phyloP scores from a whole-genome alignment of 208 protist genomes.

The Naegleria gruberi region DNA sequence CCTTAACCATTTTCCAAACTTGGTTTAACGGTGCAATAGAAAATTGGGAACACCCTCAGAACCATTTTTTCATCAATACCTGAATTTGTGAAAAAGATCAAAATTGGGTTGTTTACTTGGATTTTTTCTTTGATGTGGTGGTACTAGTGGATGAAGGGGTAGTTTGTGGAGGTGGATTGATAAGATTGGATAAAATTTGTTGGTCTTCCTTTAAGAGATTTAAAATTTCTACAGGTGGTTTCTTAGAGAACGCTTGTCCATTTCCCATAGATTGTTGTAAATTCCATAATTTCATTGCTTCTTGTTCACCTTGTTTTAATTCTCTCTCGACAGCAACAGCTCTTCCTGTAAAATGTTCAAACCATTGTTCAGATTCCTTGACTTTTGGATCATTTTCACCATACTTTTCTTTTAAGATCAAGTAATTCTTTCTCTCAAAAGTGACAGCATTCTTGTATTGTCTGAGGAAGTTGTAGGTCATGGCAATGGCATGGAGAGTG shows the following conservation, averaged over 20 bases:
- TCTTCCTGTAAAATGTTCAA: not conserved
- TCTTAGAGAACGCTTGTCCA: not conserved
- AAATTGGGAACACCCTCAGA: too few relatives aligned
- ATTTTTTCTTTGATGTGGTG: not conserved
- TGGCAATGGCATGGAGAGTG: not conserved
- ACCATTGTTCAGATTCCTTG: not conserved
- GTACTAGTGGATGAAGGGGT: too few relatives aligned
- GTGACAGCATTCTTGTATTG: not conserved
- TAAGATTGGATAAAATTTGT: not conserved
- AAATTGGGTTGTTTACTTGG: not conserved
- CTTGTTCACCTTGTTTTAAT: not conserved
- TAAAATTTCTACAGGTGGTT: not conserved
- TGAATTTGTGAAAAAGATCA: too few relatives aligned
- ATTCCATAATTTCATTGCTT: conserved; percentile 1
- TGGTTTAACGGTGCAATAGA: too few relatives aligned
- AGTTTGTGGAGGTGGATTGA: not conserved
- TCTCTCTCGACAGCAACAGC: not conserved
- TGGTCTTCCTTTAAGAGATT: not conserved
- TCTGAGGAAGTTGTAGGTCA: not conserved
- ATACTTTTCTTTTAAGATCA: not conserved
- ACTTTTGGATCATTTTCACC: not conserved
- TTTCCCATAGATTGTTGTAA: not conserved
- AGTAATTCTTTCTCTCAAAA: not conserved
- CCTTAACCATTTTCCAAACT: too few relatives aligned
- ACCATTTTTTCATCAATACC: too few relatives aligned